Evolutionary conservation across 495 filamentous ascomycete genomes (phyloP), one percentile per base, ranked within the genome.

Genomic region (Annulohypoxylon stygium): DNA sequence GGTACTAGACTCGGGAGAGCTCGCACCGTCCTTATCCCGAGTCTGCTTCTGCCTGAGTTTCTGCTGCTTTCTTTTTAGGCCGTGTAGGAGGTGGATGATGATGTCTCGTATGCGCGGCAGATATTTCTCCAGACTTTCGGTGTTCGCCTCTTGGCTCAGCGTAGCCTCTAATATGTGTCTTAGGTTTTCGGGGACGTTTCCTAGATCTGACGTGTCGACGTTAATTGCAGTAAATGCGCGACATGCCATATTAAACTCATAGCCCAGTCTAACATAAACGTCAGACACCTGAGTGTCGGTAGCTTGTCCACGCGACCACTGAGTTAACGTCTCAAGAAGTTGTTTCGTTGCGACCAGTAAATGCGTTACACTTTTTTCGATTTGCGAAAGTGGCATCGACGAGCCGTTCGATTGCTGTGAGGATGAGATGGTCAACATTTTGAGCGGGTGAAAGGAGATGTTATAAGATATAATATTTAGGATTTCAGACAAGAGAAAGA

Each of bases 161-260:
- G 97, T 98, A 58, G 97, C 93, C 81, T 99, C 96, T 37, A 99
- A 86, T 59, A 99, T 98, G 30, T 90, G 88, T 68, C 96, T 91
- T 23, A 99, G 80, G 57, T 94, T 85, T 78, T 99, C 96, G 2
- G 96, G 96, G 6, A 99, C 96, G 75, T 97, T 97, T 54, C 96
- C 96, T 14, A 99, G 87, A 80, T 99, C 96, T 4, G 89, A 86
- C 4, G 93, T 97, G 69, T 98, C 97, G 57, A 99, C 95, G 37
- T 95, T 95, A 76, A 99, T 98, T 43, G 93, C 93, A 76, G 91
- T 93, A 81, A 99, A 99, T 53, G 96, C 94, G 43, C 96, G 91
- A 81, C 94, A 98, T 7, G 96, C 96, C 82, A 98, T 92, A 80
- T 99, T 99, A 85, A 99, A 99, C 81, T 99, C 96, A 79, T 98